Evolutionary conservation across 2,329 filamentous ascomycete species (phyloP).

Genomic region (Neofusicoccum parvum): DNA sequence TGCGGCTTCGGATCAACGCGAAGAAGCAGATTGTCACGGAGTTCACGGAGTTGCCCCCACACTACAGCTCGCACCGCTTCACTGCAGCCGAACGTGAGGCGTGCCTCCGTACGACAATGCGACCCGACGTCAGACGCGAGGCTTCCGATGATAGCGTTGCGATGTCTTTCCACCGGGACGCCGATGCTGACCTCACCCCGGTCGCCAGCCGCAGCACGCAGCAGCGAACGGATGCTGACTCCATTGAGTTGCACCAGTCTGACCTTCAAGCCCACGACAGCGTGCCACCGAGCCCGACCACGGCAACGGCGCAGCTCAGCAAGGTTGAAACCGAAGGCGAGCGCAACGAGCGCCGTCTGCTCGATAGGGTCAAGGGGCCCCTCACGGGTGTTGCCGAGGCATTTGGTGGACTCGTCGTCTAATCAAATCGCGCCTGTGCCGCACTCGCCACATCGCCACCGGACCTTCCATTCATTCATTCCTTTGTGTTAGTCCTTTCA

Average conservation of each 20-base stretch:
- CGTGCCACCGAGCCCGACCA: neutral
- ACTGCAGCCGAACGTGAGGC: conserved; percentile 12
- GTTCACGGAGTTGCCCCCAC: conserved; percentile 47
- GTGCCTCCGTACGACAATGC: neutral
- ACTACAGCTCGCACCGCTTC: conserved; percentile 46
- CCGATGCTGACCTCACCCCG: conserved; percentile 18
- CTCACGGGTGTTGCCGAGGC: conserved; percentile 21
- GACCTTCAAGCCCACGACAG: conserved; percentile 5
- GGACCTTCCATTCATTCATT: neutral
- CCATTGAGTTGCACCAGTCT: conserved; percentile 5
- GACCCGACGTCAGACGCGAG: conserved; percentile 12
- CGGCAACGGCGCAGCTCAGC: conserved; percentile 9
- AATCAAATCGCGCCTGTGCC: neutral
- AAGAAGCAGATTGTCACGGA: conserved; percentile 45
- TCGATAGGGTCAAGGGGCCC: conserved; percentile 16
- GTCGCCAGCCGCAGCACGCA: conserved; percentile 18
- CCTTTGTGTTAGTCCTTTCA: conserved; percentile 1
- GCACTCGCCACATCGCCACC: conserved; percentile 6
- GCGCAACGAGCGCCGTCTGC: conserved; percentile 10
- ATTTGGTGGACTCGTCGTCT: conserved; percentile 19
- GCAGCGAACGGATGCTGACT: conserved; percentile 5
- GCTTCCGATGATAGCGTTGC: conserved; percentile 3
- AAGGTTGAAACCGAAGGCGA: conserved; percentile 19
- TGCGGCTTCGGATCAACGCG: conserved; percentile 48
- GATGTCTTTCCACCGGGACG: conserved; percentile 16